Percentiles rank a stretch among this genome's conserved stretches.
These are phyloP conservation scores for Colletotrichum sp. DNA, from an alignment of 2,329 filamentous ascomycete genomes.

Conservation along the genomic window DNA sequence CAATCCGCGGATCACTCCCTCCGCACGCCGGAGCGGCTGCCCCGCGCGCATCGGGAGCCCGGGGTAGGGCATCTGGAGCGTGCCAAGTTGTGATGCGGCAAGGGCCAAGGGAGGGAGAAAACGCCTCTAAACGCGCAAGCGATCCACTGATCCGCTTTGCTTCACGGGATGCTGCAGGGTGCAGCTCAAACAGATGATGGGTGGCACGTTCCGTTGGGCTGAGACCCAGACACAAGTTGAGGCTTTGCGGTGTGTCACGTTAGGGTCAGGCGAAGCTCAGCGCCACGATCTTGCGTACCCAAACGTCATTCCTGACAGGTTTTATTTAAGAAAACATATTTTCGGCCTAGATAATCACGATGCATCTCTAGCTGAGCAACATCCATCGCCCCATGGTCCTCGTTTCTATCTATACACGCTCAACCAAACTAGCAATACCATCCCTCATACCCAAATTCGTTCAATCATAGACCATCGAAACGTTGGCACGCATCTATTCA, in stretches of 20 bases:
- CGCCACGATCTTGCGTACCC: background rate
- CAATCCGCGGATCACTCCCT: background rate
- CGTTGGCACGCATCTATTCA: background rate
- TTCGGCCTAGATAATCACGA: background rate
- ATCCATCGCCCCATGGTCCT: background rate
- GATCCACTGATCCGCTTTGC: constrained; percentile 7
- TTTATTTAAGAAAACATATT: background rate
- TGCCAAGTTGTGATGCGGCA: background rate
- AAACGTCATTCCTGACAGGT: background rate
- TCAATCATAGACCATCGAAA: background rate
- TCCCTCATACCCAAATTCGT: background rate
- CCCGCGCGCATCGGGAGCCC: background rate
- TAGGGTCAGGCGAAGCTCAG: background rate
- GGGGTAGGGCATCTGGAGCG: background rate
- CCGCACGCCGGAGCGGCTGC: background rate
- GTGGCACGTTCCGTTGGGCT: background rate
- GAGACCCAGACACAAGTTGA: background rate
- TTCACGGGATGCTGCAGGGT: constrained; percentile 6
- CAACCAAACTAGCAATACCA: background rate
- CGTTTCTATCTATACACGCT: no score
- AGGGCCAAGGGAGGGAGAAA: background rate
- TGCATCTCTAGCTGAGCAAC: background rate
- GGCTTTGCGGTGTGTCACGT: background rate
- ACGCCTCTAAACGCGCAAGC: background rate
- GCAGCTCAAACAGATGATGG: background rate